A percentile compares a stretch with the other conserved stretches of the same genome.
Conservation (phyloP, 2,329 filamentous ascomycete species). For the Monosporascus sp. region DNA sequence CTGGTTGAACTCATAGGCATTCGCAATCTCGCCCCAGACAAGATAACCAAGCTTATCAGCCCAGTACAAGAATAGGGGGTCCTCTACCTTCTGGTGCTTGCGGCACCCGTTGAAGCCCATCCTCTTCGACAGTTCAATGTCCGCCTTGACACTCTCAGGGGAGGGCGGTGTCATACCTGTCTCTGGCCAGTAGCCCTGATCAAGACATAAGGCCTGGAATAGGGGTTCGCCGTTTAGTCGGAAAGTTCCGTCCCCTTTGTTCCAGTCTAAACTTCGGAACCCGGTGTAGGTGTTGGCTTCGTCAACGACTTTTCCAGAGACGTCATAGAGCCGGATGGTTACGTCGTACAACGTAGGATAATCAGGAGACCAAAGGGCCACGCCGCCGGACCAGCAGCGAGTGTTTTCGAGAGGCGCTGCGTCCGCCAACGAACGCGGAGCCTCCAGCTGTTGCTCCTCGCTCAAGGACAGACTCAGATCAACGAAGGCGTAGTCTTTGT, state of each 20-base stretch:
- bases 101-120: slow-evolving; percentile 62
- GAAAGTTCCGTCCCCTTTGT: slow-evolving; percentile 51
- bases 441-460: slow-evolving; percentile 31
- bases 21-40: slow-evolving; percentile 61
- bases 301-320: slow-evolving; percentile 39
- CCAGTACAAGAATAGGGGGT: slow-evolving; percentile 56
- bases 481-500: slow-evolving; percentile 42
- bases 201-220: slow-evolving; percentile 55
- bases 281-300: slow-evolving; percentile 55
- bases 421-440: slow-evolving; percentile 31
- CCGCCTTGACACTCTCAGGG: slow-evolving; percentile 36
- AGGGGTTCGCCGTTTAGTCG: slow-evolving; percentile 52
- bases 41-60: slow-evolving; percentile 56
- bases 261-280: slow-evolving; percentile 57
- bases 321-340: slow-evolving; percentile 44
- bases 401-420: slow-evolving; percentile 30
- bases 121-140: slow-evolving; percentile 51
- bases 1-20: slow-evolving; percentile 56
- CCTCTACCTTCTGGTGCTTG: slow-evolving; percentile 61
- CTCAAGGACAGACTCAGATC: slow-evolving; percentile 44
- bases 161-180: slow-evolving; percentile 55
- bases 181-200: slow-evolving; percentile 59
- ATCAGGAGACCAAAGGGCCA: slow-evolving; percentile 60
- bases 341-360: slow-evolving; percentile 53
- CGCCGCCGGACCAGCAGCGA: slow-evolving; percentile 42